phyloP scores from a whole-genome alignment of 2,329 filamentous ascomycete species.

The Apiospora saccharicola region DNA sequence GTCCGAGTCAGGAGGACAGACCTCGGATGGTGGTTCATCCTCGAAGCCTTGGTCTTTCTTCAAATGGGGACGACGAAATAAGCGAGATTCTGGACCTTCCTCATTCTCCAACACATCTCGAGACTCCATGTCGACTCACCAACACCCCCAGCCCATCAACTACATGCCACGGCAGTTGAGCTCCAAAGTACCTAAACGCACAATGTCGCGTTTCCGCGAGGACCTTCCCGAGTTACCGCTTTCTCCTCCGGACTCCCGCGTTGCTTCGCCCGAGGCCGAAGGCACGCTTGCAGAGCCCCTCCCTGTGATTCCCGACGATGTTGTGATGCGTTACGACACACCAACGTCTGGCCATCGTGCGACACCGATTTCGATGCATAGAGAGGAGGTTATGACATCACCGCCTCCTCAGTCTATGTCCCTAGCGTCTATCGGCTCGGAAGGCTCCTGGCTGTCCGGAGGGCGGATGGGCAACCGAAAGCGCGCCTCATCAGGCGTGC shows the following conservation, averaged over 20 bases:
- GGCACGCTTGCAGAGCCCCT: slow-evolving; percentile 41
- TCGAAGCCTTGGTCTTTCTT: slow-evolving; percentile 75
- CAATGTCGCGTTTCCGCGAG: slow-evolving; percentile 90
- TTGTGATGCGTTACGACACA: slow-evolving; percentile 53
- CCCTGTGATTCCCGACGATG: slow-evolving; percentile 44
- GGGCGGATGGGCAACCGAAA: slow-evolving; percentile 56
- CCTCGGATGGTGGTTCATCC: slow-evolving; percentile 60
- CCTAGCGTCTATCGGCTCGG: slow-evolving; percentile 91
- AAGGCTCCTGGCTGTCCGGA: slow-evolving; percentile 94
- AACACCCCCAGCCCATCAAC: slow-evolving; percentile 44
- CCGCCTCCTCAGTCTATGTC: slow-evolving; percentile 79
- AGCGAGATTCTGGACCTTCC: slow-evolving; percentile 66
- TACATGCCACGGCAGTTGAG: slow-evolving; percentile 45
- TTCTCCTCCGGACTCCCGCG: slow-evolving; percentile 83
- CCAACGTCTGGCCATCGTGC: slow-evolving; percentile 54
- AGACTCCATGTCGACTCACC: slow-evolving; percentile 74
- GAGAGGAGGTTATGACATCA: slow-evolving; percentile 53
- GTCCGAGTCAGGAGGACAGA: slow-evolving; percentile 58
- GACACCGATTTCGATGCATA: slow-evolving; percentile 54
- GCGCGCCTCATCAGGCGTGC: slow-evolving; percentile 55
- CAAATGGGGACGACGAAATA: slow-evolving; percentile 66
- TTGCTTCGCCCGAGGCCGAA: slow-evolving; percentile 78
- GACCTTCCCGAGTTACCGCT: slow-evolving; percentile 86
- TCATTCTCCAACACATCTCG: slow-evolving; percentile 94
- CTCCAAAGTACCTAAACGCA: slow-evolving; percentile 71